Evolutionary conservation across 2,329 filamentous ascomycete species (phyloP), one percentile per base, ranked within the genome.

Genomic region (Trichoderma asperellum): DNA sequence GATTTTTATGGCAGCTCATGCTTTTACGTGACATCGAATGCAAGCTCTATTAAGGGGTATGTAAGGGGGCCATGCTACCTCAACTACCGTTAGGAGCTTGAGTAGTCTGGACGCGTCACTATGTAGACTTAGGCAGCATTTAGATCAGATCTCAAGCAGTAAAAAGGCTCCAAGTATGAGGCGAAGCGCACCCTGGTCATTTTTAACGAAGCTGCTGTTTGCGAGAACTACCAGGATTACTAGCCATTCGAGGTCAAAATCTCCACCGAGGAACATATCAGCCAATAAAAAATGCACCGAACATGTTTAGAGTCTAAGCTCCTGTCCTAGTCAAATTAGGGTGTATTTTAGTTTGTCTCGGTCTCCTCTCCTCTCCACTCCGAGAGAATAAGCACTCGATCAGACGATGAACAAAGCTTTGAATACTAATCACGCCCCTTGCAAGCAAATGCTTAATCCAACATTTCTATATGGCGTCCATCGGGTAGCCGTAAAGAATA

Each of bases 271-370:
- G 59, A 52, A 52, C 16, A n/a, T 32, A n/a, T 40, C 16, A 56
- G 52, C 52, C 61, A 64, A 56, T 40, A 4, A 16, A 37, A 53
- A 63, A 63, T n/a, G 32, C 34, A 64, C 61, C 43, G 61, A 40
- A n/a, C 49, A 56, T 29, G 4, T 32, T 32, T 34, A 18, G 49
- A 43, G 40, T 43, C 40, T 18, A 37, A 56, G 43, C 24, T 43
- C 52, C 24, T 35, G 32, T n/a, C 29, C 49, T 62, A 18, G 59
- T 21, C 59, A 56, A 55, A 43, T 43, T 43, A 64, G 35, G 11
- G 11, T 27, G 47, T 40, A 4, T 43, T 16, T 64, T 64, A 56
- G 52, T 56, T 34, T 21, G 12, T 53, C 61, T 40, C 34, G 49
- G 40, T 55, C 21, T n/a, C 21, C 49, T 21, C 21, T n/a, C 16